Conservation (phyloP, 2,329 filamentous ascomycete species). For the Monilinia aucupariae region DNA sequence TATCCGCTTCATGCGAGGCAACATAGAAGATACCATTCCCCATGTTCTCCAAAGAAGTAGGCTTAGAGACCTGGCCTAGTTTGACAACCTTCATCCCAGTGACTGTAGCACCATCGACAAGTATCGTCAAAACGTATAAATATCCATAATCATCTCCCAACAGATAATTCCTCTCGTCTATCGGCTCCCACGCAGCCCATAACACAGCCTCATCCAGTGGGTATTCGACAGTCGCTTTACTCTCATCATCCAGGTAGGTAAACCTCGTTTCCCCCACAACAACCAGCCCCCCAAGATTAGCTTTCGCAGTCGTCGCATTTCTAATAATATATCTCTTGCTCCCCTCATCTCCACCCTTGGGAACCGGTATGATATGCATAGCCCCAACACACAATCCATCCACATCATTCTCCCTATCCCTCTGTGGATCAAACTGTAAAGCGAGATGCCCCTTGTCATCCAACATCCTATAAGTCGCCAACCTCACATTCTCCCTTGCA, state of each 20-base stretch:
- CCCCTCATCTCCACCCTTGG: constrained; percentile 49
- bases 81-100: constrained; percentile 64
- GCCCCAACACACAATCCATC: constrained; percentile 51
- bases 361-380: constrained; percentile 58
- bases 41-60: constrained; percentile 74
- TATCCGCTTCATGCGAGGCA: constrained; percentile 89
- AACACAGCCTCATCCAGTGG: constrained; percentile 69
- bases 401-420: constrained; percentile 51
- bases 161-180: constrained; percentile 78
- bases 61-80: constrained; percentile 64
- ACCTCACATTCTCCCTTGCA: constrained; percentile 49
- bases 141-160: constrained; percentile 87
- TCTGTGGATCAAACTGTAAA: constrained; percentile 50
- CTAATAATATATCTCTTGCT: constrained; percentile 57
- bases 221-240: constrained; percentile 59
- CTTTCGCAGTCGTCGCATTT: constrained; percentile 44
- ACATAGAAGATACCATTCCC: constrained; percentile 71
- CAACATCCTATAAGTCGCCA: constrained; percentile 56
- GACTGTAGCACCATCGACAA: constrained; percentile 62
- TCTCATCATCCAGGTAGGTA: constrained; percentile 77
- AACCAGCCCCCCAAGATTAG: constrained; percentile 64
- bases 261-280: constrained; percentile 76
- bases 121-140: constrained; percentile 77
- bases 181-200: constrained; percentile 85
- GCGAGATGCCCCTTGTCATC: constrained; percentile 49